Evolutionary conservation across 805 yeast species (phyloP), one percentile per base, ranked within the genome.

Genomic region (Pichia californica): DNA sequence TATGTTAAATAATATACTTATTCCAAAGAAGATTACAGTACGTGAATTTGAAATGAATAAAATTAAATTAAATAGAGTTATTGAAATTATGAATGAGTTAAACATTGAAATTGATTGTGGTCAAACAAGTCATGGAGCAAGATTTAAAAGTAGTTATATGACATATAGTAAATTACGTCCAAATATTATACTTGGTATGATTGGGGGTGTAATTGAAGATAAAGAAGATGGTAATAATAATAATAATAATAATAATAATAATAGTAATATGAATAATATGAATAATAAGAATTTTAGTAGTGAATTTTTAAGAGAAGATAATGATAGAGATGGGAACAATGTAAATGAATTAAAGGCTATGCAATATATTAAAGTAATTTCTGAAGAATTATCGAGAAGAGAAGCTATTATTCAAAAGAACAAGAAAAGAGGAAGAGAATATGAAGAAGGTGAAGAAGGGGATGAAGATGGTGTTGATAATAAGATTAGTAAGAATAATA

Each of bases 371-470:
- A 35, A 36, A 11, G 38, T 28, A 7, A 10, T 43, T 8, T 11
- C 33, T 10, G 43, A 38, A 11, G 16, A 25, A 29, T 11, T 25
- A 34, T 16, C 6, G n/a, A 28, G 20, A 18, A 10, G 20, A 10
- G 63, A 38, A n/a, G n/a, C n/a, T n/a, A n/a, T n/a, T n/a, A n/a
- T n/a, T n/a, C n/a, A n/a, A n/a, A 49, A 51, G 33, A 28, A 42
- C 44, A 21, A 40, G 41, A 27, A 34, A 16, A 41, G 43, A 20
- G 40, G 36, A 5, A 38, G 38, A 33, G 40, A n/a, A 11, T 42
- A 39, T 9, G 38, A 11, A 3, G 34, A 16, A 10, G 44, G 16
- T 5, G 34, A 16, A 3, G 49, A 58, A 60, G 4, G 40, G 32
- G 19, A 46, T 26, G 41, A 45, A 25, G 13, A 10, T 7, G n/a